Percentiles rank a stretch among this genome's conserved stretches.
Conservation (phyloP, 2,329 filamentous ascomycete species). For the Talaromyces sp. region DNA sequence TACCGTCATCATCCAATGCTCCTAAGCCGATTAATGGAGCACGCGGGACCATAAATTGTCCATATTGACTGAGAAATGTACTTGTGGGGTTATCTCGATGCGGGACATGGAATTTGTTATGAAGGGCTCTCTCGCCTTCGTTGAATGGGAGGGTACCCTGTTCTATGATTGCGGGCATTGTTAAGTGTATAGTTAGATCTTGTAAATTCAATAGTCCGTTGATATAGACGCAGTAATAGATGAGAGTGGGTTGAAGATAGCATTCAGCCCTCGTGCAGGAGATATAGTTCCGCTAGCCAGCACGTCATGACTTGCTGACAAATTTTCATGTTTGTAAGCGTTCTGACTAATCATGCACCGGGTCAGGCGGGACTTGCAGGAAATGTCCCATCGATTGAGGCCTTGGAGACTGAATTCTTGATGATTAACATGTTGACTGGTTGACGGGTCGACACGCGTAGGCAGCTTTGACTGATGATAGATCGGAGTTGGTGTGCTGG, state of each 20-base stretch:
- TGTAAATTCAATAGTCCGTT: neutral
- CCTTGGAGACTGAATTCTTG: no score
- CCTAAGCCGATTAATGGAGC: conserved; percentile 68
- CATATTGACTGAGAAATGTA: conserved; percentile 9
- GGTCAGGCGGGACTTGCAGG: neutral
- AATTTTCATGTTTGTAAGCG: neutral
- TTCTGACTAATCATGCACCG: neutral
- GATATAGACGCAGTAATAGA: neutral
- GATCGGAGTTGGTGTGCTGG: no score
- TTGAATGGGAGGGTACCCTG: conserved; percentile 50
- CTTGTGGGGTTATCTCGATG: conserved; percentile 62
- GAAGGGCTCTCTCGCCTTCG: conserved; percentile 64
- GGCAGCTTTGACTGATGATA: no score
- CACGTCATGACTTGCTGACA: conserved; percentile 3
- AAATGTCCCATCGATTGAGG: neutral
- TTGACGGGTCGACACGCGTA: no score
- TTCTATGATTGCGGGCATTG: conserved; percentile 26
- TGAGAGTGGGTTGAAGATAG: neutral
- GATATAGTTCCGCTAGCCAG: neutral
- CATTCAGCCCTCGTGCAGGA: neutral
- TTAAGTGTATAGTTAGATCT: neutral
- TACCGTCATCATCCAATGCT: conserved; percentile 60
- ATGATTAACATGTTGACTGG: no score
- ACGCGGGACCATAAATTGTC: conserved; percentile 6
- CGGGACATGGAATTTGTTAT: conserved; percentile 59